These are phyloP conservation scores for Penicillium frequentans DNA, from an alignment of 2,329 filamentous ascomycete species.

Conservation along the genomic window DNA sequence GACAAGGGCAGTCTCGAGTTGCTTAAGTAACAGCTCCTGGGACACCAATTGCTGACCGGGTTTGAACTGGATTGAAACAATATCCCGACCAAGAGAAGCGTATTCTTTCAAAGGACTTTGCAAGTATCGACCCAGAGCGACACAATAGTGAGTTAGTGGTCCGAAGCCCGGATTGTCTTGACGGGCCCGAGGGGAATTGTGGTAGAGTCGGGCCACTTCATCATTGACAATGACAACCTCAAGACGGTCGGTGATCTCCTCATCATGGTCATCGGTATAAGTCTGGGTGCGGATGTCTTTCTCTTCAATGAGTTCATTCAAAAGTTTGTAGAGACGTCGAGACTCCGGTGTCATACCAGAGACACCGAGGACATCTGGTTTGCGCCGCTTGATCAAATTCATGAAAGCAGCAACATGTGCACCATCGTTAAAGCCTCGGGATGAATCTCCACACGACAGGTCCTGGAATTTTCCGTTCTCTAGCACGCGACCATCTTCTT, in stretches of 20 bases:
- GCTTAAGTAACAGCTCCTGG: constrained; percentile 79
- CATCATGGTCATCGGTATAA: constrained; percentile 80
- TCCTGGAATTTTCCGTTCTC: constrained; percentile 88
- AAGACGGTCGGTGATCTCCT: constrained; percentile 74
- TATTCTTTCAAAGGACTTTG: constrained; percentile 98
- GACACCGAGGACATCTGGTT: constrained; percentile 86
- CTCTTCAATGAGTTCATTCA: constrained; percentile 75
- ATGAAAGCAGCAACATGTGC: constrained; percentile 69
- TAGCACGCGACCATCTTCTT: constrained; percentile 84
- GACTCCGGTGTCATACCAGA: constrained; percentile 88
- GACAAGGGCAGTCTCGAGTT: constrained; percentile 93
- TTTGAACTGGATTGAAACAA: constrained; percentile 84
- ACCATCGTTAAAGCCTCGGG: constrained; percentile 67
- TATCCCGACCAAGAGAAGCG: constrained; percentile 83
- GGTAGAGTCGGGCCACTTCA: constrained; percentile 94
- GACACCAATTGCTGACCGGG: constrained; percentile 85
- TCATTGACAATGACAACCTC: constrained; percentile 94
- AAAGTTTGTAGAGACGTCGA: constrained; percentile 75
- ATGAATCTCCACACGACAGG: constrained; percentile 63
- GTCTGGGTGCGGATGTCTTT: constrained; percentile 75
- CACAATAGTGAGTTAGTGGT: constrained; percentile 81
- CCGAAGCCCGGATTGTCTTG: constrained; percentile 78
- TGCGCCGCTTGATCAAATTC: constrained; percentile 74
- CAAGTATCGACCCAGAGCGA: constrained; percentile 84
- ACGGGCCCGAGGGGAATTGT: constrained; percentile 78